phyloP scores from a whole-genome alignment of 2,329 filamentous ascomycete genomes.

The Exophiala sp. region DNA sequence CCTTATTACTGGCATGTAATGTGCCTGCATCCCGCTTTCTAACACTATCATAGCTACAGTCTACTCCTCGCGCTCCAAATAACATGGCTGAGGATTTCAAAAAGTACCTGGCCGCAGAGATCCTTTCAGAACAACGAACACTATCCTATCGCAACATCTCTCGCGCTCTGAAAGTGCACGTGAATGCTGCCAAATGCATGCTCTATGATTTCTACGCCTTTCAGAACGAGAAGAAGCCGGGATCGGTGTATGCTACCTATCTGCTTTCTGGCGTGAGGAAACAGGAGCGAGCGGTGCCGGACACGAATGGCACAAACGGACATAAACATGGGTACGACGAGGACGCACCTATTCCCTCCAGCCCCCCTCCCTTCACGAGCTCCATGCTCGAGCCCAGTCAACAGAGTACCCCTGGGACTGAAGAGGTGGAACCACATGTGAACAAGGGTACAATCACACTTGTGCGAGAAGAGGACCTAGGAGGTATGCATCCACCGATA shows the following conservation, averaged over 20 bases:
- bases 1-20: too few species aligned
- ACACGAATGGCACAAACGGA: conserved; percentile 16
- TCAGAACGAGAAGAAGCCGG: conserved; percentile 68
- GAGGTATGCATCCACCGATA: conserved; percentile 46
- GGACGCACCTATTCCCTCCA: conserved; percentile 57
- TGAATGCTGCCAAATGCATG: conserved; percentile 85
- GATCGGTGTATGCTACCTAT: conserved; percentile 86
- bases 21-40: too few species aligned
- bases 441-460: conserved; percentile 58
- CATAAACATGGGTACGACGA: conserved; percentile 53
- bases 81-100: conserved; percentile 48
- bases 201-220: conserved; percentile 75
- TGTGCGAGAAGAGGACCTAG: conserved; percentile 65
- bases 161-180: conserved; percentile 73
- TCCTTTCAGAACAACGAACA: conserved; percentile 68
- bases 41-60: too few species aligned
- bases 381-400: conserved; percentile 27
- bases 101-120: conserved; percentile 66
- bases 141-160: conserved; percentile 79
- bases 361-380: conserved; percentile 53
- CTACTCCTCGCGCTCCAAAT: neutral
- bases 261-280: conserved; percentile 66
- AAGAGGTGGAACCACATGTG: conserved; percentile 48
- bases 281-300: conserved; percentile 28
- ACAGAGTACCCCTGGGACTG: conserved; percentile 53